Evolutionary conservation across 768 basidiomycete species (phyloP), one percentile per base, ranked within the genome.

Genomic region (Boletus rufocinnamomeus): DNA sequence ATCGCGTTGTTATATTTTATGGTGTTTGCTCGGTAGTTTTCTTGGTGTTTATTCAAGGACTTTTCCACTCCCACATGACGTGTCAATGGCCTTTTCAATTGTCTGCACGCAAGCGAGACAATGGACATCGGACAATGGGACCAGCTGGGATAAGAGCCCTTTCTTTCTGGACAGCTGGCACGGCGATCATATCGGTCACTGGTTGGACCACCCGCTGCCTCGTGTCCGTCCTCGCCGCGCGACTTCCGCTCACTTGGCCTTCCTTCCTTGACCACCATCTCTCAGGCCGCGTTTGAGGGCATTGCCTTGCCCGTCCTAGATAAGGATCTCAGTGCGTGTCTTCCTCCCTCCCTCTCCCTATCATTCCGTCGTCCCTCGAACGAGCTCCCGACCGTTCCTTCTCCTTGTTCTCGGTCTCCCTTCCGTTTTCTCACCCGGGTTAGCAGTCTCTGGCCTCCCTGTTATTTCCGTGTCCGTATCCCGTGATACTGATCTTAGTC

Each of bases 221-320:
- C 64, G 64, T 66, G 64, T 60, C 41, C 61, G 38, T 21, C 60
- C 46, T 57, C 52, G n/a, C 64, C 55, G 62, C 43, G 49, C 57
- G 61, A 43, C 60, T 35, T 63, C 52, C 28, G 50, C 25, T 16
- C 46, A n/a, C 40, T 51, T 17, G 34, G 48, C 32, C 3, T 37
- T 32, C 47, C 54, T 40, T 38, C 58, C 47, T 61, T 47, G 28
- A 17, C 45, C 59, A 35, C 30, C 49, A 7, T 48, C 27, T 25
- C 45, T 32, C 50, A 35, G 41, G 16, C 50, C 38, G 16, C 59
- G 34, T 51, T 55, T 25, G 40, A 54, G 21, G 51, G 23, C 32
- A 30, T 63, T 32, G 25, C 47, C 52, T 32, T 48, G 32, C 13
- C 34, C 45, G 2, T 32, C 47, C 52, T 48, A 50, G 63, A 64